Base-by-base conservation (phyloP, 441 rosid species). In the Metrosideros polymorpha region DNA sequence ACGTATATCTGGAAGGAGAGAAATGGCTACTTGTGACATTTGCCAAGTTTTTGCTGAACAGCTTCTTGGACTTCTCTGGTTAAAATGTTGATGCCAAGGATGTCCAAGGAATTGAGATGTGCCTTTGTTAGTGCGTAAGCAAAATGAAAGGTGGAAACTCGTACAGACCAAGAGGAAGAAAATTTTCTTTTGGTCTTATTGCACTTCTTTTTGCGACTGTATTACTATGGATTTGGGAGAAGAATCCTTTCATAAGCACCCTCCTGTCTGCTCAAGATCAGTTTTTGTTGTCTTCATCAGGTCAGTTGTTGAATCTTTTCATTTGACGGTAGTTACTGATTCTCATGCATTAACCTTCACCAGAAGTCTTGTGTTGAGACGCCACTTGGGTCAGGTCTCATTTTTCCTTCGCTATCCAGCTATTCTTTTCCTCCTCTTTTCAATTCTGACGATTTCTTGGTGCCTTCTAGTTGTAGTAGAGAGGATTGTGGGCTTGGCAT, bases 171-270 rank as follows among this genome's bases (percentile, higher is more conserved):
- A 94, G 89, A 47, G 92, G 93, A 88, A 90, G 90, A 53, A 87
- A 86, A 86, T 86, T 92, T 85, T 91, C 89, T 53, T 53, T 88
- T 56, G 57, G 84, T 56, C 84, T 94, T 35, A 39, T 93, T 10
- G 84, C 77, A 77, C 88, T 94, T 82, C 59, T 86, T 35, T 87
- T 92, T 85, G 87, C 90, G 25, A 87, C 91, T 42, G 39, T 92
- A 32, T 86, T 94, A 22, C 89, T 93, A 82, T 94, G 90, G 91
- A 85, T 85, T 18, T 88, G 92, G 91, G 92, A 92, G 87, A 91
- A 89, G 61, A 94, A 93, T 89, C 93, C 92, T 82, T 89, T 91
- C 32, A 82, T 85, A 51, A 85, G 89, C 53, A 89, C 92, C 25
- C 51, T 91, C 42, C 85, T 14, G 27, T 89, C 89, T 17, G 89